These are phyloP conservation scores for Trifolium subterraneum DNA, from an alignment of 306 rosid genomes.

Conservation along the genomic window DNA sequence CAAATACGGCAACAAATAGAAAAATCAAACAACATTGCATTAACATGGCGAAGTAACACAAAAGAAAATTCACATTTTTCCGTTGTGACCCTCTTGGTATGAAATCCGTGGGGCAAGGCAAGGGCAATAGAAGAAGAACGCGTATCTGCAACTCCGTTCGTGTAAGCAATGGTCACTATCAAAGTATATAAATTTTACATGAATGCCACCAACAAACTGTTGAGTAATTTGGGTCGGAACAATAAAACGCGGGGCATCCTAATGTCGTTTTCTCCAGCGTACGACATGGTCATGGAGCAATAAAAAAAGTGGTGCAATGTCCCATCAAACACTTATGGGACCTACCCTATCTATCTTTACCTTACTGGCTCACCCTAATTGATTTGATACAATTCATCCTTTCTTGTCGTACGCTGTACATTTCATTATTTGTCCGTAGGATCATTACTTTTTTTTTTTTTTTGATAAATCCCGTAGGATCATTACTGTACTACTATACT, in stretches of 20 bases:
- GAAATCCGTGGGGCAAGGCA: too few relatives aligned
- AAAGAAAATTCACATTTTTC: too few relatives aligned
- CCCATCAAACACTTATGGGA: slow-evolving; percentile 42
- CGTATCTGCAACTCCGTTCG: slow-evolving; percentile 32
- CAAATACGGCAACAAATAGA: too few relatives aligned
- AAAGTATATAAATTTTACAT: not conserved
- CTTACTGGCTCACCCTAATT: slow-evolving; percentile 8
- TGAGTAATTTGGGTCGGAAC: slow-evolving; percentile 21
- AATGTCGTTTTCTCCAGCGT: slow-evolving; percentile 35
- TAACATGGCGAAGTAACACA: too few relatives aligned
- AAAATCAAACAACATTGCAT: too few relatives aligned
- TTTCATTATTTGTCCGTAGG: slow-evolving; percentile 18
- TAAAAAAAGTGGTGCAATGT: slow-evolving; percentile 52
- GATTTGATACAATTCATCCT: slow-evolving; percentile 27
- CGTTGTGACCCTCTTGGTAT: too few relatives aligned
- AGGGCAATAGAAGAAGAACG: not conserved
- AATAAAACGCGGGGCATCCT: slow-evolving; percentile 37
- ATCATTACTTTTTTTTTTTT: too few relatives aligned
- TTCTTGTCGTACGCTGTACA: not conserved
- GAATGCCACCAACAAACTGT: slow-evolving; percentile 28
- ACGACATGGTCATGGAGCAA: slow-evolving; percentile 26
- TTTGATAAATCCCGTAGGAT: too few relatives aligned
- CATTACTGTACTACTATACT: not conserved
- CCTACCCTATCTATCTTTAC: not conserved
- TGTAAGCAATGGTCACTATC: slow-evolving; percentile 31